Evolutionary conservation across 225 moss, liverwort and hornwort species (phyloP), one percentile per base, ranked within the genome.

Genomic region (Asterella californica): DNA sequence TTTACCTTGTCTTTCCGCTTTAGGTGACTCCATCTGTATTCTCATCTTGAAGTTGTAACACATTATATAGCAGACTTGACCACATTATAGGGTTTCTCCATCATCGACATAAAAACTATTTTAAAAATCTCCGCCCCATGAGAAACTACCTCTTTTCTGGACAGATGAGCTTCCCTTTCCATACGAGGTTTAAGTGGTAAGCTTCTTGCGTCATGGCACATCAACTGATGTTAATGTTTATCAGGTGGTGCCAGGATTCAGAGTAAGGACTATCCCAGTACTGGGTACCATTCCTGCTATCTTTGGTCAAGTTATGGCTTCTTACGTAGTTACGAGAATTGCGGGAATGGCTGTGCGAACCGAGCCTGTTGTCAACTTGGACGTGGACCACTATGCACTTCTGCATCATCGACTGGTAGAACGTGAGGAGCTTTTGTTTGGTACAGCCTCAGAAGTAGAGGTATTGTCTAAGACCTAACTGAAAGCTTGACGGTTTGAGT

Each of bases 281-380:
- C 81, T 99, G 86, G 99, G 99, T 70, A 95, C 99, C 75, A 95
- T 99, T 71, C 99, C 99, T 69, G 99, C 95, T 46, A 87, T 95
- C 82, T 99, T 99, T 72, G 99, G 99, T 79, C 99, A 99, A 90
- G 92, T 99, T 68, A 99, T 99, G 99, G 95, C 99, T 42, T 92
- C 99, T 74, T 92, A 92, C 81, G 99, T 99, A 64, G 89, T 95
- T 67, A 95, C 99, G 68, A 91, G 89, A 82, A 86, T 99, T 81
- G 99, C 95, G 84, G 92, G 90, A 78, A 83, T 99, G 86, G 83
- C 83, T 81, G 90, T 99, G 77, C 87, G 83, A 81, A 92, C 88
- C 22, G 99, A 99, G 85, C 95, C 99, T 73, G 93, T 99, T 78
- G 89, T 99, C 33, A 99, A 92, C 81, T 82, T 99, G 85, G 95